Conservation (phyloP, 768 basidiomycete genomes). For the Boletellus sp. region DNA sequence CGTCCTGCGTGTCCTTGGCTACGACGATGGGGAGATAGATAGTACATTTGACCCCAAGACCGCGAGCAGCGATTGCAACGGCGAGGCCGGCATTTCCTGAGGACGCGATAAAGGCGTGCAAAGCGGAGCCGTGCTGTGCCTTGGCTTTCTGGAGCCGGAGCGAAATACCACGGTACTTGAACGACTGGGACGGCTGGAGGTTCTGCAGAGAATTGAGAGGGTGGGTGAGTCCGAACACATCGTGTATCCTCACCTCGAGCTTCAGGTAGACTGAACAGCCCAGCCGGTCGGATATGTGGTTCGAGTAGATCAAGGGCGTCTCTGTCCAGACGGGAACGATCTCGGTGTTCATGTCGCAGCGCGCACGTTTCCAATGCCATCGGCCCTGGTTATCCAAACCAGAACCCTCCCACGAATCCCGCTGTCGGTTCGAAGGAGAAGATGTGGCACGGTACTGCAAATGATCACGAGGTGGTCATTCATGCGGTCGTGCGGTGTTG, state of each 20-base stretch:
- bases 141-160: slow-evolving; percentile 53
- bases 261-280: slow-evolving; percentile 62
- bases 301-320: slow-evolving; percentile 65
- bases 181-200: slow-evolving; percentile 69
- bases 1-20: slow-evolving; percentile 43
- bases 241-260: slow-evolving; percentile 51
- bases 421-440: too few relatives aligned
- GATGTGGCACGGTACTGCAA: too few relatives aligned
- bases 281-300: slow-evolving; percentile 49
- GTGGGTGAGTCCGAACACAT: too few relatives aligned
- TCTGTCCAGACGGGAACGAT: slow-evolving; percentile 45
- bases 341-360: background rate
- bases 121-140: slow-evolving; percentile 45
- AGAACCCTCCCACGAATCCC: too few relatives aligned
- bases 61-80: slow-evolving; percentile 57
- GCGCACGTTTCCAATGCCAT: too few relatives aligned
- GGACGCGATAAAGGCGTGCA: slow-evolving; percentile 69
- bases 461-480: too few relatives aligned
- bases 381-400: too few relatives aligned
- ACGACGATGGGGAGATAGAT: slow-evolving; percentile 63
- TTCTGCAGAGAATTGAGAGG: slow-evolving; percentile 41
- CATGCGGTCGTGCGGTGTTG: too few relatives aligned
- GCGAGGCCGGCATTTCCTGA: slow-evolving; percentile 82
- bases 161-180: slow-evolving; percentile 74
- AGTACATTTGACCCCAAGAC: slow-evolving; percentile 55